phyloP scores from a whole-genome alignment of 139 green algal genomes.

The Chlorella vulgaris region DNA sequence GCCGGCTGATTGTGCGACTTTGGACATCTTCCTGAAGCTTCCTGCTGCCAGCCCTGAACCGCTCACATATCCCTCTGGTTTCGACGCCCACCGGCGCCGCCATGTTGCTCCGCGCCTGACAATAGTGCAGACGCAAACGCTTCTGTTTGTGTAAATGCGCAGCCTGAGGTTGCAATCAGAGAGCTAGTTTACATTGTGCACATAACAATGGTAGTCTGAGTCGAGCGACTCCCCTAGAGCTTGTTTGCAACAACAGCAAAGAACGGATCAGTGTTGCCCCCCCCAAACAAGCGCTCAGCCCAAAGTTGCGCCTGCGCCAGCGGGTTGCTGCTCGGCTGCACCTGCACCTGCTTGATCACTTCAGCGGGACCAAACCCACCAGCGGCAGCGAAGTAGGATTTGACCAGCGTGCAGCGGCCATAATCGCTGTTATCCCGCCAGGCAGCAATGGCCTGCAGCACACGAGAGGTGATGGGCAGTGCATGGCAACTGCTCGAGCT shows the following conservation, averaged over 20 bases:
- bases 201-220: neutral
- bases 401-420: slow-evolving; percentile 68
- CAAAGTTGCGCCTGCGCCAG: slow-evolving; percentile 33
- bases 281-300: slow-evolving; percentile 24
- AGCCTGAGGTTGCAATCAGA: neutral
- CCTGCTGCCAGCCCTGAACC: slow-evolving; percentile 14
- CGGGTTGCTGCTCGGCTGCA: slow-evolving; percentile 5
- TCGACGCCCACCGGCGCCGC: neutral
- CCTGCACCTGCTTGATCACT: slow-evolving; percentile 57
- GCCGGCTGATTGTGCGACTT: neutral
- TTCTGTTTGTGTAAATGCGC: too few species aligned
- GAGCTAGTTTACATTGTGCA: neutral
- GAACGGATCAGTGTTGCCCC: slow-evolving; percentile 70
- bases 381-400: slow-evolving; percentile 76
- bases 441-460: slow-evolving; percentile 64
- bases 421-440: slow-evolving; percentile 81
- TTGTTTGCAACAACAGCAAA: slow-evolving; percentile 79
- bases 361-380: slow-evolving; percentile 73
- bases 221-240: neutral
- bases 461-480: neutral
- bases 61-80: neutral
- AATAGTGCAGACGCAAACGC: slow-evolving; percentile 1
- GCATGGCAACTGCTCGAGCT: neutral
- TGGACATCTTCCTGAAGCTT: slow-evolving; percentile 15
- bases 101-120: neutral